These are phyloP conservation scores for Cubamyces sp. DNA, from an alignment of 768 basidiomycete species.

Conservation along the genomic window DNA sequence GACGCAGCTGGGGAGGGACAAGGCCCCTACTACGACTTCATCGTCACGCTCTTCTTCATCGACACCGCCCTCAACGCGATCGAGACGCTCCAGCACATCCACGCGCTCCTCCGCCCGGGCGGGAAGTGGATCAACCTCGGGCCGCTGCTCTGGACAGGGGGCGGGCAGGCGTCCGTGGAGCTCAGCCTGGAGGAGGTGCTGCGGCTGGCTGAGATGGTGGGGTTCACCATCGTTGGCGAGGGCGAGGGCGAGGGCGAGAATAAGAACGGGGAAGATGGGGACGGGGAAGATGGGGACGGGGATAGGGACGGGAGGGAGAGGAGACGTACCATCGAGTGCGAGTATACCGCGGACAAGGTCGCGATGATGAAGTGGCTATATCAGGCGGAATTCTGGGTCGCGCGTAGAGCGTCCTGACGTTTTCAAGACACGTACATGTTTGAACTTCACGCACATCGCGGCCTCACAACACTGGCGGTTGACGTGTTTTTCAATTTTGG, in stretches of 20 bases:
- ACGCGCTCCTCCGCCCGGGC: conserved; percentile 57
- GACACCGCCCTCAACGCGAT: conserved; percentile 44
- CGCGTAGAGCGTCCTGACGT: conserved; percentile 39
- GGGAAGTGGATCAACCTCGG: conserved; percentile 76
- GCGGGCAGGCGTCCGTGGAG: conserved; percentile 57
- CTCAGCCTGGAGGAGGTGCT: conserved; percentile 69
- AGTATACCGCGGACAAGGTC: conserved; percentile 62
- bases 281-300: too few relatives aligned
- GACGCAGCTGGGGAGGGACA: too few relatives aligned
- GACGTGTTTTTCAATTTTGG: too few relatives aligned
- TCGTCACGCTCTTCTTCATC: conserved; percentile 53
- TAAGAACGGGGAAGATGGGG: conserved; percentile 2
- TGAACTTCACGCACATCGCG: too few relatives aligned
- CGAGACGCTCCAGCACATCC: conserved; percentile 55
- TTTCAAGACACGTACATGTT: too few relatives aligned
- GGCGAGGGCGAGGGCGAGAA: too few relatives aligned
- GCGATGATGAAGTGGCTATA: conserved; percentile 79
- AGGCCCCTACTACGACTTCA: conserved; percentile 52
- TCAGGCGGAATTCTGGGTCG: conserved; percentile 70
- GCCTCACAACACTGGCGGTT: too few relatives aligned
- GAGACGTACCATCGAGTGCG: conserved; percentile 56
- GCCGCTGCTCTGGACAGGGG: conserved; percentile 65
- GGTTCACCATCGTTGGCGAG: conserved; percentile 46
- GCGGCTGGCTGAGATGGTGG: conserved; percentile 52
- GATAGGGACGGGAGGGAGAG: conserved; percentile 5